A percentile compares a stretch with the other conserved stretches of the same genome.
Evolutionary conservation across 2,329 filamentous ascomycete genomes (phyloP).

Genomic region (Mollisiaceae sp.): DNA sequence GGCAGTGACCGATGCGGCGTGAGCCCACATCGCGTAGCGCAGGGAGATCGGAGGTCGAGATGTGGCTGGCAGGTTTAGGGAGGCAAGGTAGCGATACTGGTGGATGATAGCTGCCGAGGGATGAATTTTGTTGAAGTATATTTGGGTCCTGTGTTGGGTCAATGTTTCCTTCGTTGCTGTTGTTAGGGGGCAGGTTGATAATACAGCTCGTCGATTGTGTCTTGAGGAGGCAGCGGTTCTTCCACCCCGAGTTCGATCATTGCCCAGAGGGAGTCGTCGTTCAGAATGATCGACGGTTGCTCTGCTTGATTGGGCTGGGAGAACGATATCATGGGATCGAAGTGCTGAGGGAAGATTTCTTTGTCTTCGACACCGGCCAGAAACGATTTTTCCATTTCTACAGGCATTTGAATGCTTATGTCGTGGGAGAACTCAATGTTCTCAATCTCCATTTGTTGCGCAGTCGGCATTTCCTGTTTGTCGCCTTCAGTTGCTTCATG

Average conservation of each 20-base stretch:
- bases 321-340: not conserved
- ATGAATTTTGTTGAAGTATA: conserved; percentile 89
- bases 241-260: conserved; percentile 22
- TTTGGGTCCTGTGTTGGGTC: conserved; percentile 62
- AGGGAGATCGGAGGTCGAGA: conserved; percentile 84
- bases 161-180: not conserved
- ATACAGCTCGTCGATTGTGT: conserved; percentile 75
- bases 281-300: not conserved
- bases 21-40: conserved; percentile 92
- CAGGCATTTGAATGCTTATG: not conserved
- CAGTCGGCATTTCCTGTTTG: not conserved
- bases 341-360: not conserved
- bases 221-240: conserved; percentile 67
- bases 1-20: conserved; percentile 80
- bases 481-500: conserved; percentile 3
- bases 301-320: not conserved
- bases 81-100: conserved; percentile 79
- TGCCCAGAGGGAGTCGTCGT: conserved; percentile 11
- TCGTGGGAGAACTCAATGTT: not conserved
- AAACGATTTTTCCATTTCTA: not conserved
- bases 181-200: not conserved
- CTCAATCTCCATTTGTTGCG: not conserved
- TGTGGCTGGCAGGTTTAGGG: conserved; percentile 82
- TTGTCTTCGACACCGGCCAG: not conserved
- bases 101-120: conserved; percentile 85